phyloP scores from a whole-genome alignment of 495 filamentous ascomycete species.

The Penicillium antarcticum region DNA sequence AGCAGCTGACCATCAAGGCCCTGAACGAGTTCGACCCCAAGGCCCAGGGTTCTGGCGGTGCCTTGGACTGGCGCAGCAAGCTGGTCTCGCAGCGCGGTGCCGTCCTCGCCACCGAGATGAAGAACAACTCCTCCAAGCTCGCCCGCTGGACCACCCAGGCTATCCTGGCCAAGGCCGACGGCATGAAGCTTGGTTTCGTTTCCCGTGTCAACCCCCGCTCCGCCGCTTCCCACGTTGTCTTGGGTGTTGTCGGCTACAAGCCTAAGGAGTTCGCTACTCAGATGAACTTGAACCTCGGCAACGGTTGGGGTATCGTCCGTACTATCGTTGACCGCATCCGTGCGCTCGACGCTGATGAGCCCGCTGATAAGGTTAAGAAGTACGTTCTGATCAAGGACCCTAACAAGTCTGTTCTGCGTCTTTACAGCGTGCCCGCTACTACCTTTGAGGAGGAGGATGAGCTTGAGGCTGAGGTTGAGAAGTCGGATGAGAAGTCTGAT shows the following conservation, averaged over 20 bases:
- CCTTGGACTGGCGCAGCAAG: constrained; percentile 94
- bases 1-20: constrained; percentile 88
- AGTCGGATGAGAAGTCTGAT: constrained; percentile 12
- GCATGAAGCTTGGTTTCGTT: constrained; percentile 99
- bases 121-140: constrained; percentile 98
- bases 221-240: constrained; percentile 85
- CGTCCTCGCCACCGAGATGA: constrained; percentile 98
- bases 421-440: constrained; percentile 85
- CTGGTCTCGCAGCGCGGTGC: constrained; percentile 89
- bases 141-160: constrained; percentile 95
- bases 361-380: constrained; percentile 60
- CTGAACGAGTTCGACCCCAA: constrained; percentile 99
- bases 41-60: constrained; percentile 89
- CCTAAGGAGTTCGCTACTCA: constrained; percentile 93
- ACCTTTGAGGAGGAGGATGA: constrained; percentile 82
- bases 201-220: constrained; percentile 88
- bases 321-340: constrained; percentile 88
- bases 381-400: constrained; percentile 81
- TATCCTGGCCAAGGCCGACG: constrained; percentile 90
- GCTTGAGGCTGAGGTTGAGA: constrained; percentile 35
- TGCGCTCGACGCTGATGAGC: constrained; percentile 62
- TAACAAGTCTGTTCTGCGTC: constrained; percentile 86
- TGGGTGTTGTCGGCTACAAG: constrained; percentile 96
- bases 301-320: constrained; percentile 98
- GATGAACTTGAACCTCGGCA: constrained; percentile 95